Percentiles rank a stretch among this genome's conserved stretches.
phyloP scores from a whole-genome alignment of 2,329 filamentous ascomycete genomes.

The Trichoderma polysporum region DNA sequence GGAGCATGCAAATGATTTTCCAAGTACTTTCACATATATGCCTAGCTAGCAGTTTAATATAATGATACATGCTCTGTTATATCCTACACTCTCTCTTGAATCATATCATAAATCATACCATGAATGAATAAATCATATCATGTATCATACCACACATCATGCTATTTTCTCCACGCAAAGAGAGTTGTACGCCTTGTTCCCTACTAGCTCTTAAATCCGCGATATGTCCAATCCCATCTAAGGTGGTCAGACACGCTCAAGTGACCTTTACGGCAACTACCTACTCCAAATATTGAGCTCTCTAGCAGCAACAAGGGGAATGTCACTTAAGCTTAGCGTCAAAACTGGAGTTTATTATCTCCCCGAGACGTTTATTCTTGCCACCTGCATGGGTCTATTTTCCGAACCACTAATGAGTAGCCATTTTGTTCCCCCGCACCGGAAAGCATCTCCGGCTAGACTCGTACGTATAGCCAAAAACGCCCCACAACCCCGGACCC shows the following conservation, averaged over 20 bases:
- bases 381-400: not conserved
- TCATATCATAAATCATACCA: not conserved
- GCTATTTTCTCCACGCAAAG: not conserved
- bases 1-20: not conserved
- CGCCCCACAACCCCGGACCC: not conserved
- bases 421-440: not conserved
- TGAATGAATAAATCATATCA: not conserved
- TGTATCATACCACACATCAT: not conserved
- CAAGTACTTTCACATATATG: not conserved
- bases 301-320: not conserved
- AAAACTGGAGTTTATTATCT: not conserved
- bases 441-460: not conserved
- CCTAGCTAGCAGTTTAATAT: not conserved
- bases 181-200: not conserved
- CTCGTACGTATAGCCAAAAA: not conserved
- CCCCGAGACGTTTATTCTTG: not conserved
- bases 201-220: not conserved
- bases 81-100: not conserved
- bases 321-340: not conserved
- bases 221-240: not conserved
- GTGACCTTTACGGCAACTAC: not conserved
- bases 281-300: not conserved
- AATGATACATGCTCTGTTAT: not conserved
- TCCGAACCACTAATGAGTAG: not conserved
- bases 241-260: conserved; percentile 1